phyloP scores from a whole-genome alignment of 768 basidiomycete genomes.

The Hebeloma cylindrosporum region DNA sequence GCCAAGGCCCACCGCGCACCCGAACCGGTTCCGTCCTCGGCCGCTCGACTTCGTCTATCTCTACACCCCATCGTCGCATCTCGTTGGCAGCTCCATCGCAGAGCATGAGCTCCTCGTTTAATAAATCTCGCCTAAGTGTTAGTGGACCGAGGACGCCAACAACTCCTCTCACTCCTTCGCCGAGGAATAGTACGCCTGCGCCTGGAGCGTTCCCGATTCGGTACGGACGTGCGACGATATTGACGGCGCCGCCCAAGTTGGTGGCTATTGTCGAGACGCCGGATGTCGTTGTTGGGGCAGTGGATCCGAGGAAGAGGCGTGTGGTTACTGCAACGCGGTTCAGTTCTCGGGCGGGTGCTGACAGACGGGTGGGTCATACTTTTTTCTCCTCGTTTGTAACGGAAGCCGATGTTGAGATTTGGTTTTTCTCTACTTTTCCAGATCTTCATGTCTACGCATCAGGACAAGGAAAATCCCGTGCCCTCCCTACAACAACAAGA shows the following conservation, averaged over 20 bases:
- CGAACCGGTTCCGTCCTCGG: slow-evolving; percentile 54
- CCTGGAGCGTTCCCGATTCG: slow-evolving; percentile 45
- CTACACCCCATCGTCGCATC: slow-evolving; percentile 36
- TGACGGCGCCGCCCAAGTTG: slow-evolving; percentile 83
- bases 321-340: slow-evolving; percentile 89
- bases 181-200: slow-evolving; percentile 41
- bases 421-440: slow-evolving; percentile 25
- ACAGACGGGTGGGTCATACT: slow-evolving; percentile 62
- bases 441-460: slow-evolving; percentile 85
- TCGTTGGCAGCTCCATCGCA: slow-evolving; percentile 34
- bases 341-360: slow-evolving; percentile 79
- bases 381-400: slow-evolving; percentile 5
- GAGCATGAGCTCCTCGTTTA: slow-evolving; percentile 12
- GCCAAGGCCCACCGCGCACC: slow-evolving; percentile 35
- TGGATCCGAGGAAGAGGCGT: slow-evolving; percentile 79
- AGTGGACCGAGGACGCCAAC: slow-evolving; percentile 42
- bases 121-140: slow-evolving; percentile 43
- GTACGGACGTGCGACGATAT: slow-evolving; percentile 69
- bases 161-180: slow-evolving; percentile 47
- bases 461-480: slow-evolving; percentile 44
- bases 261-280: slow-evolving; percentile 84
- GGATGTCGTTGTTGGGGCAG: slow-evolving; percentile 86
- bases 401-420: neutral
- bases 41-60: slow-evolving; percentile 48
- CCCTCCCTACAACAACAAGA: slow-evolving; percentile 24